These are phyloP conservation scores for Colletotrichum coccodes DNA, from an alignment of 2,329 filamentous ascomycete species.

Conservation along the genomic window DNA sequence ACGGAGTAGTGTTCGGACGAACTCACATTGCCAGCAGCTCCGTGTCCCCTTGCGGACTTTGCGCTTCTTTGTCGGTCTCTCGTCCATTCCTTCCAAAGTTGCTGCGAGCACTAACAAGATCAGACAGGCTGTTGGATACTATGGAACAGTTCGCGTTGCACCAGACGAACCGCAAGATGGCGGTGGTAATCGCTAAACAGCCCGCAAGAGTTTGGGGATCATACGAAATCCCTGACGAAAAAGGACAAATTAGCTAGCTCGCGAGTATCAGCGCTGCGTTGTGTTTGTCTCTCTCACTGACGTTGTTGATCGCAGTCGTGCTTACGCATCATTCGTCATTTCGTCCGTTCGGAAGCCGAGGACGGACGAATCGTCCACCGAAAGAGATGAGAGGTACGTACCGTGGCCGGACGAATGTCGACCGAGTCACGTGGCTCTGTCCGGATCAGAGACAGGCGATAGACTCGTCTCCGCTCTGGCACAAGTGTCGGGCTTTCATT, in stretches of 20 bases:
- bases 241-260: not conserved
- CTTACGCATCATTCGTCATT: constrained; percentile 16
- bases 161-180: not conserved
- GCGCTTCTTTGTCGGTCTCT: constrained; percentile 41
- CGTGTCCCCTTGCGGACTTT: constrained; percentile 65
- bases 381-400: not conserved
- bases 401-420: not conserved
- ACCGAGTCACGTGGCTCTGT: not conserved
- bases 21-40: constrained; percentile 69
- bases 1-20: constrained; percentile 11
- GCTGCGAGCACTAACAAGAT: not conserved
- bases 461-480: not conserved
- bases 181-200: not conserved
- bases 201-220: not conserved
- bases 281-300: not conserved
- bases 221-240: not conserved
- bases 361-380: constrained; percentile 5
- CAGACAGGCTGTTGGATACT: not conserved
- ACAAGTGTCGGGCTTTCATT: not conserved
- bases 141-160: not conserved
- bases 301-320: not conserved
- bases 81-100: constrained; percentile 6
- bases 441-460: no score
- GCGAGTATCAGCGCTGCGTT: not conserved
- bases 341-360: constrained; percentile 28